Percentiles rank a stretch among this genome's conserved stretches.
Conservation (phyloP, 2,329 filamentous ascomycete genomes). For the Colletotrichum musae region DNA sequence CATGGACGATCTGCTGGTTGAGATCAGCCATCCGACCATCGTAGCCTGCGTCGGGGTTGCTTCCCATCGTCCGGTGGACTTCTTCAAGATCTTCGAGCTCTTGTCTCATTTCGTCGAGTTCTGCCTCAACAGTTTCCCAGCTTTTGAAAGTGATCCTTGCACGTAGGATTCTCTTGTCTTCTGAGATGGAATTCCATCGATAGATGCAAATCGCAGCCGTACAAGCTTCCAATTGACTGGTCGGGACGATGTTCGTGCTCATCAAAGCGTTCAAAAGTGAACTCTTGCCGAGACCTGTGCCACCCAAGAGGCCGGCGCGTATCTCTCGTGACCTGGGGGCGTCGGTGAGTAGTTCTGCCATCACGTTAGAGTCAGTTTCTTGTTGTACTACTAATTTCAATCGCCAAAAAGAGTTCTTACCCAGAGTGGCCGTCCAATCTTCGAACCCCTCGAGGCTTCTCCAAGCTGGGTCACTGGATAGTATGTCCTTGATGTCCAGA, state of each 20-base stretch:
- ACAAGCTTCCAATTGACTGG: slow-evolving; percentile 41
- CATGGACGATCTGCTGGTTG: slow-evolving; percentile 7
- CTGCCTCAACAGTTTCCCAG: slow-evolving; percentile 29
- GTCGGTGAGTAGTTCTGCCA: neutral
- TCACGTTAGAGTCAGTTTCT: neutral
- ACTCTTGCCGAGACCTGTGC: slow-evolving; percentile 43
- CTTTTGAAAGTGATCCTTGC: slow-evolving; percentile 40
- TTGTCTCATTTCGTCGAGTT: slow-evolving; percentile 32
- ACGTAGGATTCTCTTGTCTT: neutral
- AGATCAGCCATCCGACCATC: slow-evolving; percentile 5
- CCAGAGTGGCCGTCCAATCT: neutral
- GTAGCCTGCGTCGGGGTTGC: neutral
- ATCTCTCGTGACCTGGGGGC: slow-evolving; percentile 2
- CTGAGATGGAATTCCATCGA: neutral
- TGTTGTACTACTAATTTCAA: accelerated
- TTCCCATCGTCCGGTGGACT: too few species aligned
- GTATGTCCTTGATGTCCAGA: neutral
- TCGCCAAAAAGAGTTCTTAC: neutral
- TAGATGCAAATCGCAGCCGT: slow-evolving; percentile 43
- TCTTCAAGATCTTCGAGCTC: slow-evolving; percentile 28
- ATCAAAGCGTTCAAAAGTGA: slow-evolving; percentile 41
- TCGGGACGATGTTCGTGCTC: slow-evolving; percentile 33
- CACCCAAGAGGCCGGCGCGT: slow-evolving; percentile 28
- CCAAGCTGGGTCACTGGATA: neutral
- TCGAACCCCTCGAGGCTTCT: neutral